These are phyloP conservation scores for Geranium rotundifolium DNA, from an alignment of 345 rosid species.

Conservation along the genomic window DNA sequence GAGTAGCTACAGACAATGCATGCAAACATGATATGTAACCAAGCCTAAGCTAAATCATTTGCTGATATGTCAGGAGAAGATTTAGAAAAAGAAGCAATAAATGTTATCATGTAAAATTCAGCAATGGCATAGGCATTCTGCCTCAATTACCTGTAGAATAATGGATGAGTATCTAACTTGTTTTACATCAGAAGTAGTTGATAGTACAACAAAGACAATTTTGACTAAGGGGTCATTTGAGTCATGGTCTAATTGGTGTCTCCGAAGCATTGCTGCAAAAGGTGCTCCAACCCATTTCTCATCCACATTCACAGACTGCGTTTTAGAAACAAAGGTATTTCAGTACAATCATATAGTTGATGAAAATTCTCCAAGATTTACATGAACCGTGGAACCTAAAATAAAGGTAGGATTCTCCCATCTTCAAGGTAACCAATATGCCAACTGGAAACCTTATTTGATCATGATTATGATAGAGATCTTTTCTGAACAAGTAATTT, in stretches of 20 bases:
- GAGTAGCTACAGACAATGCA: slow-evolving; percentile 7
- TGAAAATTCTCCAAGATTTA: too few relatives aligned
- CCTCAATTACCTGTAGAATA: slow-evolving; percentile 56
- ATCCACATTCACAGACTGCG: slow-evolving; percentile 64
- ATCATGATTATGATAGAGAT: too few relatives aligned
- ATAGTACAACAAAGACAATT: slow-evolving; percentile 43
- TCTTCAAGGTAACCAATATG: too few relatives aligned
- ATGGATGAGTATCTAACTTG: slow-evolving; percentile 71
- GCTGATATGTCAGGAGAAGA: too few relatives aligned
- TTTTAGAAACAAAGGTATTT: slow-evolving; percentile 7
- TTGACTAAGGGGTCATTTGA: slow-evolving; percentile 41
- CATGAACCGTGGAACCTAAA: too few relatives aligned
- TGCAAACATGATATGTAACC: not conserved
- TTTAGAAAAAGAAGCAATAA: too few relatives aligned
- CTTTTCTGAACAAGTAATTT: too few relatives aligned
- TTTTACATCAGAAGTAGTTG: slow-evolving; percentile 50
- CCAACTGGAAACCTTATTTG: too few relatives aligned
- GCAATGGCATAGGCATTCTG: too few relatives aligned
- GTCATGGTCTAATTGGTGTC: slow-evolving; percentile 44
- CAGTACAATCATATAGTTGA: not conserved
- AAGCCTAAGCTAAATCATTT: slow-evolving; percentile 1
- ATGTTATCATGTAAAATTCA: too few relatives aligned
- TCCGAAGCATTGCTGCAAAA: slow-evolving; percentile 78
- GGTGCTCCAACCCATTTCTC: slow-evolving; percentile 79
- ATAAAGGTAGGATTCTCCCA: too few relatives aligned